phyloP scores from a whole-genome alignment of 2,329 filamentous ascomycete species.

The Nothomitra cinnamomea region DNA sequence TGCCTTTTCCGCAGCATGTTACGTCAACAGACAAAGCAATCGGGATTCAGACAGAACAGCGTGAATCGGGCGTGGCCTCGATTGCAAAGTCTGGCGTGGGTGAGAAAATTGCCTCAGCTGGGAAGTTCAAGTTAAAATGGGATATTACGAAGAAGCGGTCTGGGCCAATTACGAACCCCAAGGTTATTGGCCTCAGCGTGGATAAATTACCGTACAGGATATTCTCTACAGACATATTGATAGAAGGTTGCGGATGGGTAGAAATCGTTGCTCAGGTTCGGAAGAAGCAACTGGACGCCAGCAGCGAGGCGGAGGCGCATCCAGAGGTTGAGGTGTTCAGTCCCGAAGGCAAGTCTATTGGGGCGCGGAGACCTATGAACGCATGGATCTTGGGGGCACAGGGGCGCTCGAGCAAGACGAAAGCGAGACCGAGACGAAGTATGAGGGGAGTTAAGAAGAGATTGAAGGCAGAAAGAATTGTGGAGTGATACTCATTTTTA shows the following conservation, averaged over 20 bases:
- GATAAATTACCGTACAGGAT: conserved; percentile 64
- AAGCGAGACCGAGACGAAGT: conserved; percentile 44
- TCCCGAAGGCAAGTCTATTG: conserved; percentile 69
- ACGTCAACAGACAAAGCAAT: conserved; percentile 68
- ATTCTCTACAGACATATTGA: conserved; percentile 64
- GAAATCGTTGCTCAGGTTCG: conserved; percentile 75
- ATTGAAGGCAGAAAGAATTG: conserved; percentile 23
- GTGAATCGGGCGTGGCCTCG: conserved; percentile 40
- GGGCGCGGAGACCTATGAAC: conserved; percentile 48
- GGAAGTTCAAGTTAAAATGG: conserved; percentile 55
- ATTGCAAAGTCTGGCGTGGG: conserved; percentile 44
- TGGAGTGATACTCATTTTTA: neutral
- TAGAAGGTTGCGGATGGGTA: conserved; percentile 88
- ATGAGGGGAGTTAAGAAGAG: conserved; percentile 47
- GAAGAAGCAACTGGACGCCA: conserved; percentile 27
- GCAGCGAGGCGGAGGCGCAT: conserved; percentile 24
- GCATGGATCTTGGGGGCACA: conserved; percentile 45
- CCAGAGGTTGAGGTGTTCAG: conserved; percentile 72
- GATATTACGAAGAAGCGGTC: conserved; percentile 71
- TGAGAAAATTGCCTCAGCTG: conserved; percentile 48
- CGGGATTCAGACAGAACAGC: conserved; percentile 48
- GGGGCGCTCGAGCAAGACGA: conserved; percentile 32
- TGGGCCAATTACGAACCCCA: conserved; percentile 47
- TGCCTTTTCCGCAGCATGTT: conserved; percentile 58
- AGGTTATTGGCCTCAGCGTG: conserved; percentile 44